Conservation (phyloP, 352 stramenopile genomes). For the Globisporangium alternatum region DNA sequence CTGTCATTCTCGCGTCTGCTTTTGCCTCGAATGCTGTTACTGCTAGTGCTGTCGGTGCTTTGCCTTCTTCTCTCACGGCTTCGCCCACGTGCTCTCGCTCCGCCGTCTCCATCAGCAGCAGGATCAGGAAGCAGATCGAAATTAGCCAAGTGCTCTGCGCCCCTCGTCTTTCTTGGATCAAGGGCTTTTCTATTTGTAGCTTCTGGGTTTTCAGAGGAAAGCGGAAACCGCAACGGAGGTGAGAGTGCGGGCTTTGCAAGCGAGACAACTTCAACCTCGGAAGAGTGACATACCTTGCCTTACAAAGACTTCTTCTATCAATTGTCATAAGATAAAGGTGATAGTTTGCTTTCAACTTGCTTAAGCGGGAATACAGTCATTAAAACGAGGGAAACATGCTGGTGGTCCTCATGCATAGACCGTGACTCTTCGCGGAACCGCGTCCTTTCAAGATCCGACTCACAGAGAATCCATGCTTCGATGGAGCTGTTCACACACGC, state of each 20-base stretch:
- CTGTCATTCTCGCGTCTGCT: background rate
- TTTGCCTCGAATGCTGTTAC: background rate
- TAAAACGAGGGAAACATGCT: slow-evolving; percentile 5
- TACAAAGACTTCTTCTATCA: background rate
- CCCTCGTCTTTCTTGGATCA: background rate
- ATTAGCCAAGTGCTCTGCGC: background rate
- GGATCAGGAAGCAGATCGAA: background rate
- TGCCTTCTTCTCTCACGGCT: background rate
- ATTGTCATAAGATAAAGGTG: background rate
- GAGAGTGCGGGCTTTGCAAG: too few species aligned
- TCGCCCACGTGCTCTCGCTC: background rate
- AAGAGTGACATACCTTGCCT: background rate
- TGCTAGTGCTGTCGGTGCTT: background rate
- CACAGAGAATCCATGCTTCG: background rate
- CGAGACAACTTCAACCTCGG: slow-evolving; percentile 2
- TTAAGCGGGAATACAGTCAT: background rate
- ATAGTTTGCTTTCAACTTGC: background rate
- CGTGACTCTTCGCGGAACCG: slow-evolving; percentile 10
- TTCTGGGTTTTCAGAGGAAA: background rate
- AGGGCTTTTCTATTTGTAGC: background rate
- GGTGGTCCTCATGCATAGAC: background rate
- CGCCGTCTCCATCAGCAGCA: slow-evolving; percentile 3
- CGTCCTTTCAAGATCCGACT: slow-evolving; percentile 13
- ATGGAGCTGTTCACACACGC: background rate
- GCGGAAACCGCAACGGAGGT: background rate